A percentile compares a stretch with the other conserved stretches of the same genome.
phyloP scores from a whole-genome alignment of 2,329 filamentous ascomycete genomes.

The Aspergillus niger region DNA sequence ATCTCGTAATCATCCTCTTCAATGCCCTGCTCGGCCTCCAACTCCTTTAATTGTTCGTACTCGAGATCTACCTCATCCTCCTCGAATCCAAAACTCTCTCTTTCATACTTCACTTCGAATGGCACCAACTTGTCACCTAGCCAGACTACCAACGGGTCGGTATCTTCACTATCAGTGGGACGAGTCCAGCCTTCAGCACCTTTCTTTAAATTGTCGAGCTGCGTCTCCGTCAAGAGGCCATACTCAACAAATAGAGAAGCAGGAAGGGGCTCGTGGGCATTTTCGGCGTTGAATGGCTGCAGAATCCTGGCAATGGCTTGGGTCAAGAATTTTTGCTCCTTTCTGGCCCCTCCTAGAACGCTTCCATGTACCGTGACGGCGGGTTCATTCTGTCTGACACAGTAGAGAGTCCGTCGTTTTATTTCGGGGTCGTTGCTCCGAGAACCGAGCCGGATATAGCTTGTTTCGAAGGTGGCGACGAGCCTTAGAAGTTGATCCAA shows the following conservation, averaged over 20 bases:
- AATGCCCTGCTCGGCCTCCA: conserved; percentile 58
- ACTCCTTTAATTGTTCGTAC: conserved; percentile 61
- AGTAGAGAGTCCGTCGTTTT: conserved; percentile 66
- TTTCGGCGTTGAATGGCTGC: conserved; percentile 41
- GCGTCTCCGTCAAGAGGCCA: conserved; percentile 62
- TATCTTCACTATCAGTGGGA: conserved; percentile 28
- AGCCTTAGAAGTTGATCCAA: conserved; percentile 76
- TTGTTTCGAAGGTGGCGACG: conserved; percentile 61
- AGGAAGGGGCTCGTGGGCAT: conserved; percentile 51
- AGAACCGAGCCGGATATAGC: conserved; percentile 69
- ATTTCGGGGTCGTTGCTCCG: conserved; percentile 68
- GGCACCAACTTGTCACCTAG: conserved; percentile 55
- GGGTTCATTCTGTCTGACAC: conserved; percentile 52
- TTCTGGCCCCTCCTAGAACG: conserved; percentile 41
- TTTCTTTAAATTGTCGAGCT: conserved; percentile 62
- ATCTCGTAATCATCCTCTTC: conserved; percentile 58
- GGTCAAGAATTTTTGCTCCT: conserved; percentile 47
- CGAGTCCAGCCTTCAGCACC: conserved; percentile 51
- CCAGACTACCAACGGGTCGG: conserved; percentile 56
- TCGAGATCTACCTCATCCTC: conserved; percentile 64
- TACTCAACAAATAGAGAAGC: conserved; percentile 56
- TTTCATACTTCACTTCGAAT: conserved; percentile 47
- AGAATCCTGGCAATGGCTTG: conserved; percentile 47
- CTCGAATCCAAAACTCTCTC: conserved; percentile 55
- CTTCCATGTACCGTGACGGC: conserved; percentile 43